A percentile compares a stretch with the other conserved stretches of the same genome.
phyloP scores from a whole-genome alignment of 2,329 filamentous ascomycete genomes.

The Sporothrix pallida region DNA sequence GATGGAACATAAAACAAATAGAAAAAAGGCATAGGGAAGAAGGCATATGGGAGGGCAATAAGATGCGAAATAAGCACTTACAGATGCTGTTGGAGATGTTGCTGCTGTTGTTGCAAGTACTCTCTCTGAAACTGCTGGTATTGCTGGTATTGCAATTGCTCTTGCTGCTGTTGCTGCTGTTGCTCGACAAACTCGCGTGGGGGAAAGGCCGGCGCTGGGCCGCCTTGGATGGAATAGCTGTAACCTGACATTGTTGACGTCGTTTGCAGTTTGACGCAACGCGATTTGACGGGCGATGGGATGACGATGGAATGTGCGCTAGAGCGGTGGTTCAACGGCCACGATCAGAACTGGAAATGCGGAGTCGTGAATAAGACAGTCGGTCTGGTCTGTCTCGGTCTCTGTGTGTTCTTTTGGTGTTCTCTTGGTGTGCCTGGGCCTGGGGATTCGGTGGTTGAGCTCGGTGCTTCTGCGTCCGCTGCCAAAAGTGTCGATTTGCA shows the following conservation, averaged over 20 bases:
- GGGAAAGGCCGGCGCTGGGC: slow-evolving; percentile 44
- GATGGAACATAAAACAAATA: background rate
- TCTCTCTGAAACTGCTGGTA: slow-evolving; percentile 31
- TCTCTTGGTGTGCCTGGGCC: background rate
- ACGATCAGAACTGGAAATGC: background rate
- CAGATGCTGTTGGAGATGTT: slow-evolving; percentile 17
- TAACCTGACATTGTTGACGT: slow-evolving; percentile 39
- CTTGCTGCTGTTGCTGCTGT: slow-evolving; percentile 37
- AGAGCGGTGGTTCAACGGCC: slow-evolving; percentile 9
- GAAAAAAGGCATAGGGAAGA: background rate
- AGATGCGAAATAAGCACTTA: slow-evolving; percentile 10
- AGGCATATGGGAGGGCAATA: background rate
- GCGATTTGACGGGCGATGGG: background rate
- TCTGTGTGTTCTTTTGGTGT: background rate
- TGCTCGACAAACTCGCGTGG: slow-evolving; percentile 43
- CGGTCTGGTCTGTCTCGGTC: slow-evolving; percentile 15
- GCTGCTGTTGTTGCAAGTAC: slow-evolving; percentile 19
- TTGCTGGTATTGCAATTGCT: slow-evolving; percentile 33
- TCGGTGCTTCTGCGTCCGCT: background rate
- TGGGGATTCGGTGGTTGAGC: background rate
- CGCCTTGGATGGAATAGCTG: slow-evolving; percentile 48
- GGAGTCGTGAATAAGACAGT: slow-evolving; percentile 5
- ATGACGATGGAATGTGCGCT: background rate
- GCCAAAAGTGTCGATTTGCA: background rate
- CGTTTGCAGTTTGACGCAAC: background rate